Base-by-base conservation (phyloP, 2,329 filamentous ascomycete species). In the Venturiaceae sp. region DNA sequence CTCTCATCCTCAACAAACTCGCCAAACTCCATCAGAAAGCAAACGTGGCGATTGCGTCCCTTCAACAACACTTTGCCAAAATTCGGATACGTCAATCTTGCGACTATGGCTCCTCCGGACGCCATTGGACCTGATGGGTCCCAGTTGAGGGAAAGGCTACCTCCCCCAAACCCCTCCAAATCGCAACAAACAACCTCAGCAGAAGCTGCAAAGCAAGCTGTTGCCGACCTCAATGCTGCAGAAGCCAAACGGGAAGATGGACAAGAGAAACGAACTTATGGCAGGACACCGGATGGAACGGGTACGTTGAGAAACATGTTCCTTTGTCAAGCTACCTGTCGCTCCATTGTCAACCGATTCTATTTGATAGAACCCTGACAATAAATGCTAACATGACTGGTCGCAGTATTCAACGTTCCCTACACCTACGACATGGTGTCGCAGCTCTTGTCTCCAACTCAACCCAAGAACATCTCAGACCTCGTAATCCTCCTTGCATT, bases 381-480 rank as follows among this genome's bases (percentile, higher is more conserved):
- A n/a, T 23, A 16, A 30, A 36, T 26, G 53, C 37, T 33, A 58
- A 50, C 30, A 26, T 26, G 14, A 16, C n/a, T 58, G 21, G 16
- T 1, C n/a, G 19, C 68, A 97, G 94, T 96, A 67, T 99, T 99
- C 71, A 87, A 90, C 60, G 94, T 99, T 58, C 94, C 94, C 53
- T 86, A 90, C 62, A 99, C 94, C 59, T 91, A 96, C 79, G 94
- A 99, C 75, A 97, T 99, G 94, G 92, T 99, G 66, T 95, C 92
- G 55, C 94, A 97, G 75, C 82, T 99, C 58, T 84, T 99, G 66
- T 94, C 95, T 66, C 94, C 94, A 55, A 88, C 88, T 64, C 88
- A 97, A 70, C 91, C 94, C 57, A 99, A 99, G 79, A 97, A 97
- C 71, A 71, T 95, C 39, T 94, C 91, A 61, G 94, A 99, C 73